Percentiles rank a stretch among this genome's conserved stretches.
phyloP scores from a whole-genome alignment of 192 early-diverging fungal species.

The Backusella psychrophila region DNA sequence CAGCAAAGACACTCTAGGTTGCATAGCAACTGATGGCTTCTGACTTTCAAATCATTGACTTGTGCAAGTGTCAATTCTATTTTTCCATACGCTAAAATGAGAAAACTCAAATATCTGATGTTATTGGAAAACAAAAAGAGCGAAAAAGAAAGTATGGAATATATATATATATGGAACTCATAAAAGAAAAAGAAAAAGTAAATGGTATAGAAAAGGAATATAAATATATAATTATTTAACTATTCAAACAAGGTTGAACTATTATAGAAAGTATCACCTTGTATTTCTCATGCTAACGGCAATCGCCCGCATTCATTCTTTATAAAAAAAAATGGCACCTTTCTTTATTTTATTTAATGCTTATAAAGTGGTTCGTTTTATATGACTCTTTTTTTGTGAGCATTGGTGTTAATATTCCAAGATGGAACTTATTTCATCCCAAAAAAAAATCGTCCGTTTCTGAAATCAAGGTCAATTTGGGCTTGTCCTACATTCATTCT shows the following conservation, averaged over 20 bases:
- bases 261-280: neutral
- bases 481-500: neutral
- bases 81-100: neutral
- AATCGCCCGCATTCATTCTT: neutral
- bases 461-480: neutral
- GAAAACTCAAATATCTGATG: neutral
- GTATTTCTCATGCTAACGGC: neutral
- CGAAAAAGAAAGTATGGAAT: neutral
- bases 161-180: neutral
- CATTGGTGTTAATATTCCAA: neutral
- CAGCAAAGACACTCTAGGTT: neutral
- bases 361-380: neutral
- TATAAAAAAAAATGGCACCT: neutral
- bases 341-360: neutral
- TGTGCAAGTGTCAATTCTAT: slow-evolving; percentile 4
- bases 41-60: neutral
- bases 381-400: neutral
- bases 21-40: neutral
- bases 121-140: neutral
- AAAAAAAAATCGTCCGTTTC: neutral
- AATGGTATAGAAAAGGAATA: neutral
- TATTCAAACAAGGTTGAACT: neutral
- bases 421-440: neutral
- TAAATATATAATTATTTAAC: neutral
- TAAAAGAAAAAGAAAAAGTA: neutral